Conservation (phyloP, 306 rosid genomes). For the Trifolium fragiferum region DNA sequence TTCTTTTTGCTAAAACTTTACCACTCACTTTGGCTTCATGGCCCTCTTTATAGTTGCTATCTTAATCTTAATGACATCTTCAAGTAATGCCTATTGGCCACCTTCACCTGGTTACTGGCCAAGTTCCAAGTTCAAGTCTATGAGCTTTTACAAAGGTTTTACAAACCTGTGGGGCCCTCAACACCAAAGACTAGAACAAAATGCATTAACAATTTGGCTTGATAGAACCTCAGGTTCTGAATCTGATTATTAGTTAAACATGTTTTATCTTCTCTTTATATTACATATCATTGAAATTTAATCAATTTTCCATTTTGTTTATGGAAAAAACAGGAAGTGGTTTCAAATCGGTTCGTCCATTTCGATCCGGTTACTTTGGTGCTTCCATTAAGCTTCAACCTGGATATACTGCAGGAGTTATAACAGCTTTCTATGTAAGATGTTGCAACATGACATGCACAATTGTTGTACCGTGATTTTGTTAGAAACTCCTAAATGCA, state of each 20-base stretch:
- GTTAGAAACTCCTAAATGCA: background rate
- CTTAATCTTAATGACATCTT: constrained; percentile 52
- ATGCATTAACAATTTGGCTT: constrained; percentile 86
- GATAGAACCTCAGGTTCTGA: constrained; percentile 72
- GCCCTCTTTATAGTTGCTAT: constrained; percentile 54
- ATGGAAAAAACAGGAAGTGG: constrained; percentile 72
- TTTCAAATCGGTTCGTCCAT: constrained; percentile 82
- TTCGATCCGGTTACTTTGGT: constrained; percentile 94
- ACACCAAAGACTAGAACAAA: constrained; percentile 68
- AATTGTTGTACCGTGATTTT: background rate
- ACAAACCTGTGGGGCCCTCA: constrained; percentile 93
- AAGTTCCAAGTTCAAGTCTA: constrained; percentile 71
- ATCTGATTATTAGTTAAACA: background rate
- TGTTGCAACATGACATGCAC: background rate
- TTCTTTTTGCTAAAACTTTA: constrained; percentile 40
- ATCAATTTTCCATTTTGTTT: constrained; percentile 30
- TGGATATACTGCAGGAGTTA: constrained; percentile 98
- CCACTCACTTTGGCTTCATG: constrained; percentile 49
- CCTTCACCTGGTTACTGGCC: constrained; percentile 97
- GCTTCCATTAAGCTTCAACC: constrained; percentile 90
- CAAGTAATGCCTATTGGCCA: constrained; percentile 74
- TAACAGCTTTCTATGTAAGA: constrained; percentile 91
- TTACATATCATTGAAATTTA: constrained; percentile 16
- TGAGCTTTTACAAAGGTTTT: constrained; percentile 71
- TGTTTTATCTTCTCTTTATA: background rate